A percentile compares a stretch with the other conserved stretches of the same genome.
phyloP scores from a whole-genome alignment of 2,329 filamentous ascomycete genomes.

The Aphanocladium album region DNA sequence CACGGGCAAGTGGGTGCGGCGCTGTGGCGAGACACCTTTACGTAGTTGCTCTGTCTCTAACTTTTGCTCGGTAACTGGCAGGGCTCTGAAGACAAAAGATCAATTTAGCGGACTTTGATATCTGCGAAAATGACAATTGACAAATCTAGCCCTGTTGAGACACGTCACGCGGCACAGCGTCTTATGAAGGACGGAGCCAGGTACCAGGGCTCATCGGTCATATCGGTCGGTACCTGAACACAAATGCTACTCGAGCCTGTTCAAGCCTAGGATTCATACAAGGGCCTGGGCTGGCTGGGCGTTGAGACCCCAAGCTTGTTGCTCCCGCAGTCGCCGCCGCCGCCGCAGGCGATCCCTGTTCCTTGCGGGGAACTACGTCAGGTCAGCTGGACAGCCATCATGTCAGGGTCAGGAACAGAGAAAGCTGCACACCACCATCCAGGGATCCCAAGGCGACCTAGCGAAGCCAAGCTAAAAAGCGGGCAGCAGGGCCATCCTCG shows the following conservation, averaged over 20 bases:
- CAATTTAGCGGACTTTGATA: not conserved
- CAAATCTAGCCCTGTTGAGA: not conserved
- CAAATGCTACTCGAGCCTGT: not conserved
- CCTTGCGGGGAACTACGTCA: slow-evolving; percentile 4
- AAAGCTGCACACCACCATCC: not conserved
- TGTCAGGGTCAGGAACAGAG: slow-evolving; percentile 11
- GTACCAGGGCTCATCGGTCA: not conserved
- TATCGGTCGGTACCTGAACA: not conserved
- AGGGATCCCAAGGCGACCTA: no score
- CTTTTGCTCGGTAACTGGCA: no score
- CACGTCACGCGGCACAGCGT: not conserved
- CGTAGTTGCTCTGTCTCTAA: not conserved
- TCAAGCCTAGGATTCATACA: not conserved
- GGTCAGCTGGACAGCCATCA: slow-evolving; percentile 12
- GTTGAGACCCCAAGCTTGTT: not conserved
- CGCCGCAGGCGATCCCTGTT: not conserved
- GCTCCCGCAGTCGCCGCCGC: not conserved
- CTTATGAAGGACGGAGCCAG: not conserved
- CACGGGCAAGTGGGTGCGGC: not conserved
- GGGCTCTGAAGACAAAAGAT: not conserved
- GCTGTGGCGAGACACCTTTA: not conserved
- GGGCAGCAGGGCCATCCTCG: not conserved
- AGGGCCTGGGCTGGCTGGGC: no score
- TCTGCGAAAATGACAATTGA: not conserved
- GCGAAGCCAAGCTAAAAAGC: slow-evolving; percentile 1